Evolutionary conservation across 768 basidiomycete genomes (phyloP), one percentile per base, ranked within the genome.

Genomic region (Tylopilus vinaceipallidus): DNA sequence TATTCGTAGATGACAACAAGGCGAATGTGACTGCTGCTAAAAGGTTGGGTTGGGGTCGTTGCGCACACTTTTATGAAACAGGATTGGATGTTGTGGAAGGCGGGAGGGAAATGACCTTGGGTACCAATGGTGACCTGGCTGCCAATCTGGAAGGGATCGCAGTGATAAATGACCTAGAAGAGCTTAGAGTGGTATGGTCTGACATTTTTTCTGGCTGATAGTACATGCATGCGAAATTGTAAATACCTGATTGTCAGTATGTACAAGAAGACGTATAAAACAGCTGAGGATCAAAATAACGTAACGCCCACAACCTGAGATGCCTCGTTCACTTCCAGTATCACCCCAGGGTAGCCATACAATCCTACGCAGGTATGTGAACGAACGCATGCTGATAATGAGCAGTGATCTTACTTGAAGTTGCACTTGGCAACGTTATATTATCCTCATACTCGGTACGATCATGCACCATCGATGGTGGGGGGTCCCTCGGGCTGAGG

Each of bases 401-500:
- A 40, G 3, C 4, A 42, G 10, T 42, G 23, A 42, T 69, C 88
- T 71, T 66, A 90, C 89, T 72, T 16, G 86, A 88, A 11, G 80
- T 78, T 13, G 86, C 71, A 57, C 79, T 82, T 10, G 84, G 86
- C 19, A 89, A 65, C 6, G 81, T 86, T 26, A 90, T 71, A 27
- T 76, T 75, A 36, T 87, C 84, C 46, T 90, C 85, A 26, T 86
- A 86, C 57, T 86, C 85, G 14, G 86, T 86, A 39, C 88, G 79
- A 64, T 92, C 86, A 11, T 91, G 78, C 34, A 80, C 73, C 90
- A 91, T 91, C 2, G 86, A 88, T 2, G 86, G 85, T 8, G 87
- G 84, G 16, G 80, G 74, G 58, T 87, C 84, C n/a, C 75, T 77
- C 3, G 87, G 88, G 54, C 79, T 82, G 4, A 91, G 76, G 58